Evolutionary conservation across 208 protist genomes (phyloP).

Genomic region (Trypanosoma conorhini): DNA sequence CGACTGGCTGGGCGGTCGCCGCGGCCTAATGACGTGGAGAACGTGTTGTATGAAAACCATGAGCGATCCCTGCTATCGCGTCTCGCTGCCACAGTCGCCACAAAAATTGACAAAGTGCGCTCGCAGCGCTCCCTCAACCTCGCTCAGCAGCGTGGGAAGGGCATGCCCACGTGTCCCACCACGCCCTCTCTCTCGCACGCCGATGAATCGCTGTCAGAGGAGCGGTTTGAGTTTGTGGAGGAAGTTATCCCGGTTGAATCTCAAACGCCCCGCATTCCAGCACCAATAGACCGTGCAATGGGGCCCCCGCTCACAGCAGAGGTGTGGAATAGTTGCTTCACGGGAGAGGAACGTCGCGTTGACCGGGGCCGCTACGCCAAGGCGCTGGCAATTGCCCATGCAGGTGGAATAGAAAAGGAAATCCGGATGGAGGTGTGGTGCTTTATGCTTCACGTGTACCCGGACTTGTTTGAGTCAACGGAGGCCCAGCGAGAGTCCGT

Average conservation of each 20-base stretch:
- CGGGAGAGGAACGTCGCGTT: slow-evolving; percentile 29
- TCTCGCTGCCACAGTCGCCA: slow-evolving; percentile 3
- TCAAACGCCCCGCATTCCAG: slow-evolving; percentile 22
- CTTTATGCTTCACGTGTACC: slow-evolving; percentile 69
- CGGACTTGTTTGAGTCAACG: slow-evolving; percentile 26
- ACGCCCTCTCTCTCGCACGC: not conserved
- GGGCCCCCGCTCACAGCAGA: slow-evolving; percentile 32
- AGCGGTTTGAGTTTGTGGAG: slow-evolving; percentile 27
- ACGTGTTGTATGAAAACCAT: not conserved
- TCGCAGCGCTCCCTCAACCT: not conserved
- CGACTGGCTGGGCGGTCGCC: not conserved
- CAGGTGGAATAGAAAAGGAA: slow-evolving; percentile 42
- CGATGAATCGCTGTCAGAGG: slow-evolving; percentile 8
- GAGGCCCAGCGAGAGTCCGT: slow-evolving; percentile 34
- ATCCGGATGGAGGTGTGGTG: slow-evolving; percentile 80
- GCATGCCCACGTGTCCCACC: not conserved
- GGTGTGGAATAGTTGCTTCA: slow-evolving; percentile 34
- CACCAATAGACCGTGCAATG: slow-evolving; percentile 6
- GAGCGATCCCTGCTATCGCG: not conserved
- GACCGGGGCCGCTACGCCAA: slow-evolving; percentile 15
- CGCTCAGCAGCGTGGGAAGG: not conserved
- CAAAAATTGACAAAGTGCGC: slow-evolving; percentile 12
- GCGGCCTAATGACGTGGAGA: not conserved
- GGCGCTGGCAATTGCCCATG: slow-evolving; percentile 28
- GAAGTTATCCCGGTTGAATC: slow-evolving; percentile 24